Base-by-base conservation (phyloP, 306 rosid species). In the Vigna trinervia region DNA sequence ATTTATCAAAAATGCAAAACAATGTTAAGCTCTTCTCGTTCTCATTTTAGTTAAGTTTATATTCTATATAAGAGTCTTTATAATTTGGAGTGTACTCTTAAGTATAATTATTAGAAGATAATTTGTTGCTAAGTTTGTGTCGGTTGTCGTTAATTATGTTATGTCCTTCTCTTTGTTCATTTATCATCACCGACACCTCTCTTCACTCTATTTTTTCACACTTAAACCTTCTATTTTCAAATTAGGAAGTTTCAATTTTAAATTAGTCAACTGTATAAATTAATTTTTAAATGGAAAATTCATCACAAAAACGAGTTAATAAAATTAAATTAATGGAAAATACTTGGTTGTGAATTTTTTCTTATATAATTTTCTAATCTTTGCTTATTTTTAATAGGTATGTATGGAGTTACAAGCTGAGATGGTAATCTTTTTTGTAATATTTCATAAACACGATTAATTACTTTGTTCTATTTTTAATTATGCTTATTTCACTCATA, bases 81-180 rank as follows among this genome's bases (percentile, higher is more conserved):
- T 52, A 8, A 28, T 9, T 58, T 5, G 12, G 17, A 26, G 17
- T 58, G 38, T 28, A 28, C 0, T 28, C 0, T 28, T 19, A 30
- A 59, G 19, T 12, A 60, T 13, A 30, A 60, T 12, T 60, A 58
- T 23, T 3, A 56, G 62, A 10, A 11, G 63, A 26, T 36, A 36
- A 36, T 36, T 36, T 6, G 41, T 1, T 36, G 1, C 6, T 63
- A 8, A 17, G 72, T 34, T 3, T 19, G 53, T 62, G 63, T 75
- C 80, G 72, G 80, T 64, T 34, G 38, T 34, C 38, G 38, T 34
- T 34, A 34, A 4, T 34, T 34, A 63, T 62, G 26, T 47, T 8
- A 39, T 15, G 39, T 73, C 48, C 0, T 54, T 71, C 51, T 34
- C 38, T 34, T 34, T 34, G 7, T 34, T 34, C 38, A 34, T 34